Evolutionary conservation across 2,329 filamentous ascomycete species (phyloP), one percentile per base, ranked within the genome.

Genomic region (Nigrospora sphaerica): DNA sequence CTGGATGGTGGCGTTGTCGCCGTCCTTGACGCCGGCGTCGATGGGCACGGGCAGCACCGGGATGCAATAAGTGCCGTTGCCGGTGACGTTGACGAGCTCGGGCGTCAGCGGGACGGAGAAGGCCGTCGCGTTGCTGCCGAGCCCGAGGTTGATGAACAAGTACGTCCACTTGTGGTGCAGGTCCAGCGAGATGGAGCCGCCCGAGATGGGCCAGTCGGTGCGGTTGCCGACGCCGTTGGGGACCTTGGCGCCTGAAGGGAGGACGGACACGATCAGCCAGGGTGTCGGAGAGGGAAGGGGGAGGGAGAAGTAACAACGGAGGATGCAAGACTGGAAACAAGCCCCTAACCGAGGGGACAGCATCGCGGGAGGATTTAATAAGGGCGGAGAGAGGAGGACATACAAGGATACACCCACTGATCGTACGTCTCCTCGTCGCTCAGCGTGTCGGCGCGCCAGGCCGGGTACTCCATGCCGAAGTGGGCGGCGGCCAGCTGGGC

Each of bases 101-200:
- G 78, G 78, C 2, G 80, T 76, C 28, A 89, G 71, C 32, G 81
- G 78, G 63, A 84, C 74, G 71, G 85, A 88, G 74, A 83, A 90
- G 63, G 79, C 80, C 57, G 72, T 73, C 18, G 75, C 60, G 60
- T 75, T 74, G 39, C 59, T 59, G 59, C 72, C 71, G 37, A 77
- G 61, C 40, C 73, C 75, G 42, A 78, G 64, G 62, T 78, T 78
- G 62, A 79, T 59, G 56, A 71, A 77, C 57, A 78, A 47, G 59
- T 77, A 78, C 32, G 68, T 64, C 72, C 72, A 78, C 7, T 60
- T 53, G 61, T 78, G 75, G 62, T 75, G 73, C 32, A 78, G 68
- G 36, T 70, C 63, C 13, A 79, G 66, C 52, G 63, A 59, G 42
- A 79, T 55, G 33, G 69, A 64, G 52, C 74, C 75, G 51, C 74